phyloP scores from a whole-genome alignment of 257 asterid genomes.

The Rhazya stricta region DNA sequence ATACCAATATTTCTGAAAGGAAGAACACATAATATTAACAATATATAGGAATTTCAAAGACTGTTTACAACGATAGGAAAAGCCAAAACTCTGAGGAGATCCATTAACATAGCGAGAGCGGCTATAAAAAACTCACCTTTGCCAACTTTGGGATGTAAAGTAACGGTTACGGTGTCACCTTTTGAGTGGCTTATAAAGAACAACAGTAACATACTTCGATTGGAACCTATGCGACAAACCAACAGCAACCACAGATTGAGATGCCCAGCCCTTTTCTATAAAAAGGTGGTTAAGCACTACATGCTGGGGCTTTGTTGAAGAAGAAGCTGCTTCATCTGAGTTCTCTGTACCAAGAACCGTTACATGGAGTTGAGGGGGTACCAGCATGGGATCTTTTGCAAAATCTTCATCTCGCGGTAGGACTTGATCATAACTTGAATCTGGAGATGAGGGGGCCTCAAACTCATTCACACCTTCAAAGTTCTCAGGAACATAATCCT shows the following conservation, averaged over 20 bases:
- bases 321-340: conserved; percentile 30
- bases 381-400: conserved; percentile 63
- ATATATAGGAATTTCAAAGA: neutral
- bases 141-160: neutral
- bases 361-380: conserved; percentile 73
- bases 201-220: conserved; percentile 81
- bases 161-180: conserved; percentile 35
- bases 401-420: conserved; percentile 70
- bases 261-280: conserved; percentile 63
- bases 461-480: conserved; percentile 73
- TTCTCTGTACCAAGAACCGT: conserved; percentile 39
- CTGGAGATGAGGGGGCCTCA: conserved; percentile 88
- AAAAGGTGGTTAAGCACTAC: conserved; percentile 89
- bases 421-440: conserved; percentile 60
- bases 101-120: neutral
- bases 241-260: conserved; percentile 70
- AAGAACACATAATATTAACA: neutral
- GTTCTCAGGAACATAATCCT: conserved; percentile 78
- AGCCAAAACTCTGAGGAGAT: neutral
- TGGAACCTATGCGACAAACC: conserved; percentile 79
- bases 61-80: neutral
- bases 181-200: conserved; percentile 80
- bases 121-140: neutral
- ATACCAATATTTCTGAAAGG: neutral
- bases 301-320: conserved; percentile 59